These are phyloP conservation scores for Mycocentrospora acerina DNA, from an alignment of 2,329 filamentous ascomycete genomes.

Conservation along the genomic window DNA sequence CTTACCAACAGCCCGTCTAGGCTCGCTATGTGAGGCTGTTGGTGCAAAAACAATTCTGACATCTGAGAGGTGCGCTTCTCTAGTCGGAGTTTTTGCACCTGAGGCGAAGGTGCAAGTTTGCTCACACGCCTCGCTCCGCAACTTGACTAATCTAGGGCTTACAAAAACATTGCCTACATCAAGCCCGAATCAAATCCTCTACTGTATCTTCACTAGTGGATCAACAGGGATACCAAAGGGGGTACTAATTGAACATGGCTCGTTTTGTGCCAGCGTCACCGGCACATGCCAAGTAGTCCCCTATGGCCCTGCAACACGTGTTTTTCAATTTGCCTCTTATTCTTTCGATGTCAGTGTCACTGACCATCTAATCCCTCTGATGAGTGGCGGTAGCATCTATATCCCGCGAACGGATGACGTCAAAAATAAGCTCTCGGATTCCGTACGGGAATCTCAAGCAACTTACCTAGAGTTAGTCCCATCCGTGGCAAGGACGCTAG, in stretches of 20 bases:
- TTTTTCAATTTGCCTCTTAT: slow-evolving; percentile 57
- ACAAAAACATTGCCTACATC: too few species aligned
- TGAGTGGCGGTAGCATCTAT: slow-evolving; percentile 61
- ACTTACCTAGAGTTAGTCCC: slow-evolving; percentile 4
- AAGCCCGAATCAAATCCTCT: slow-evolving; percentile 17
- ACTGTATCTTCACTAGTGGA: slow-evolving; percentile 26
- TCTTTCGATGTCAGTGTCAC: slow-evolving; percentile 57
- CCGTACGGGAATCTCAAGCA: too few species aligned
- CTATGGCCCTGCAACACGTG: slow-evolving; percentile 17
- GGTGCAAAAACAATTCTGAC: too few species aligned
- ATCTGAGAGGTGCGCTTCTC: too few species aligned
- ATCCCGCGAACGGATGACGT: slow-evolving; percentile 58
- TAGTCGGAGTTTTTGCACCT: too few species aligned
- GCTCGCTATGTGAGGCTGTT: too few species aligned
- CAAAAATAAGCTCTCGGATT: slow-evolving; percentile 48
- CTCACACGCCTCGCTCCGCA: too few species aligned
- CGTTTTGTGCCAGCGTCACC: slow-evolving; percentile 20
- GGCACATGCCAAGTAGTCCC: too few species aligned
- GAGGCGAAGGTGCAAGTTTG: too few species aligned
- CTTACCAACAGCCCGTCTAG: too few species aligned
- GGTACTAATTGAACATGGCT: slow-evolving; percentile 25
- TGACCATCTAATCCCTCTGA: slow-evolving; percentile 57
- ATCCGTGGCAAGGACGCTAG: slow-evolving; percentile 4
- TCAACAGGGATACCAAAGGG: slow-evolving; percentile 28
- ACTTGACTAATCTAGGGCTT: too few species aligned